Percentiles rank a stretch among this genome's conserved stretches.
These are phyloP conservation scores for Amyloporia xantha DNA, from an alignment of 768 basidiomycete species.

Conservation along the genomic window DNA sequence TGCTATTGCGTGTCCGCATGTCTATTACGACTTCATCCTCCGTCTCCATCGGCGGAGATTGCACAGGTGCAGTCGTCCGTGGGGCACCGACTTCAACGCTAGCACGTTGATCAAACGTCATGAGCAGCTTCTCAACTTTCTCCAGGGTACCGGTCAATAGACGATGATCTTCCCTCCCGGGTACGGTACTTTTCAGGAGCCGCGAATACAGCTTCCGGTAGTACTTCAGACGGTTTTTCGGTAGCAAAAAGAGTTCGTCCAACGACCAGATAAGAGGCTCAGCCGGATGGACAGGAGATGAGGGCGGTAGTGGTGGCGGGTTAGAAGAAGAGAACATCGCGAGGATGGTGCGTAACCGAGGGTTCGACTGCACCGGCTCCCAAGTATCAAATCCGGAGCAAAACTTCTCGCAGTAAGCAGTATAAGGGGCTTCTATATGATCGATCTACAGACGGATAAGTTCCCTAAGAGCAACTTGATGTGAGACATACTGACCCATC, in stretches of 20 bases:
- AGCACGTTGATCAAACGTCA: constrained; percentile 54
- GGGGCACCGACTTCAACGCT: constrained; percentile 26
- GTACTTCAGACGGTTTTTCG: constrained; percentile 79
- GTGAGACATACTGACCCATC: constrained; percentile 66
- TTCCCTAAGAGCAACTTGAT: neutral
- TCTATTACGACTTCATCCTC: constrained; percentile 58
- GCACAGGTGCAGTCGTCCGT: constrained; percentile 1
- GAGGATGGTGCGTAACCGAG: constrained; percentile 62
- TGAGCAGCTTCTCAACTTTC: constrained; percentile 69
- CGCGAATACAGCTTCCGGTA: constrained; percentile 87
- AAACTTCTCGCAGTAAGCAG: constrained; percentile 68
- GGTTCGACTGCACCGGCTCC: constrained; percentile 73
- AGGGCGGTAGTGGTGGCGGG: constrained; percentile 46
- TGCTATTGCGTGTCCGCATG: constrained; percentile 33
- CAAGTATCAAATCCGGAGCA: constrained; percentile 76
- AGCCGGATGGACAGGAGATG: constrained; percentile 26
- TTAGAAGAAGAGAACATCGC: constrained; percentile 56
- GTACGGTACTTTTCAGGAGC: constrained; percentile 78
- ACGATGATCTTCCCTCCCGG: constrained; percentile 81
- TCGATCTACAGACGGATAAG: constrained; percentile 58
- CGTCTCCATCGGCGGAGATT: constrained; percentile 26
- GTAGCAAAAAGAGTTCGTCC: constrained; percentile 83
- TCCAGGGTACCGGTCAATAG: constrained; percentile 76
- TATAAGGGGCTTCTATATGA: constrained; percentile 85
- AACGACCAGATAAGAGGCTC: constrained; percentile 64